Percentiles rank a stretch among this genome's conserved stretches.
Evolutionary conservation across 345 rosid species (phyloP).

Genomic region (Conringia planisiliqua): DNA sequence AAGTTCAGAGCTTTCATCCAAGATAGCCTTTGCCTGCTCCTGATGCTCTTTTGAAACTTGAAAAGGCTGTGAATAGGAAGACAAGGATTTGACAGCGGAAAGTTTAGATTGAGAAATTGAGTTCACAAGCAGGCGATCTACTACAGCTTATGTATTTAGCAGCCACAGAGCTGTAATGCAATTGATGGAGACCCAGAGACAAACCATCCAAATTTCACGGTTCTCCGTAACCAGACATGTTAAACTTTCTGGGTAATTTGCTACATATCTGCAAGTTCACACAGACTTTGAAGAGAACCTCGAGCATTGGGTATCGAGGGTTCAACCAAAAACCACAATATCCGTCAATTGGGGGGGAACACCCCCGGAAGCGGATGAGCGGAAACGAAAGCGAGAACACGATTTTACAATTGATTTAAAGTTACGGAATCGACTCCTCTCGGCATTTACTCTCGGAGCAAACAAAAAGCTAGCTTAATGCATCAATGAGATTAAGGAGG

Average conservation of each 20-base stretch:
- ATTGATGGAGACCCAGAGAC: not conserved
- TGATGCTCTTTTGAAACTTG: conserved; percentile 43
- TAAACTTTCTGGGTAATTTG: not conserved
- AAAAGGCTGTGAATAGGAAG: conserved; percentile 45
- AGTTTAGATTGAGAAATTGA: conserved; percentile 7
- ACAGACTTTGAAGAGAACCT: not conserved
- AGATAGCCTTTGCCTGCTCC: conserved; percentile 54
- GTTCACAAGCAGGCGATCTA: not conserved
- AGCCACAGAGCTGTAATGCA: not conserved
- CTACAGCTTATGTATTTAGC: conserved; percentile 1
- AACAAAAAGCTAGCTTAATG: conserved; percentile 7
- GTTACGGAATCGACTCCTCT: not conserved
- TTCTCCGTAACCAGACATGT: not conserved
- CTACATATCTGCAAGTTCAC: not conserved
- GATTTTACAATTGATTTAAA: not conserved
- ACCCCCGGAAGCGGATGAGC: no score
- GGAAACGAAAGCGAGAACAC: not conserved
- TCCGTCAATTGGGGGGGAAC: not conserved
- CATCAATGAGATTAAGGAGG: not conserved
- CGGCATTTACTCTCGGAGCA: not conserved
- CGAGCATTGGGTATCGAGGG: not conserved
- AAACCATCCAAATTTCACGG: not conserved
- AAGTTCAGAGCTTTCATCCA: conserved; percentile 33
- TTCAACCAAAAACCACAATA: not conserved
- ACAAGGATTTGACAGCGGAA: not conserved